Evolutionary conservation across 768 basidiomycete species (phyloP).

Genomic region (Pleurotus giganteus): DNA sequence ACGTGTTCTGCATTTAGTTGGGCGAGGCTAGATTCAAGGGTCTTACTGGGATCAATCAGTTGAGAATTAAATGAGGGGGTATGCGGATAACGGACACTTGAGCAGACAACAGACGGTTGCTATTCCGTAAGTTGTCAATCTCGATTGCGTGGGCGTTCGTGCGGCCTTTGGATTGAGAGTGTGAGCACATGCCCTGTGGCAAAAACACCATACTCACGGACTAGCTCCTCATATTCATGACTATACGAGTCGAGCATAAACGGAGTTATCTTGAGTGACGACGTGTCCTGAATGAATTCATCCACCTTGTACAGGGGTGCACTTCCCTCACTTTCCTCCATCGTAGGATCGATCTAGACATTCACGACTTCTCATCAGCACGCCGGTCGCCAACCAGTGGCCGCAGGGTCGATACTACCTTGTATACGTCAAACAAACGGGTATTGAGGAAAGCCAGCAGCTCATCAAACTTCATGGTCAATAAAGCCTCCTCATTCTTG

Average conservation of each 20-base stretch:
- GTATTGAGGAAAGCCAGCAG: constrained; percentile 82
- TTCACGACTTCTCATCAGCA: neutral
- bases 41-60: constrained; percentile 51
- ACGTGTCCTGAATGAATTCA: constrained; percentile 85
- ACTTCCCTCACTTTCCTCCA: constrained; percentile 23
- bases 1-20: constrained; percentile 85
- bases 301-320: constrained; percentile 61
- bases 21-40: constrained; percentile 73
- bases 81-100: constrained; percentile 65
- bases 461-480: constrained; percentile 88
- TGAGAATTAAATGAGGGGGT: constrained; percentile 5
- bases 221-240: constrained; percentile 83
- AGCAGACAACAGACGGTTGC: constrained; percentile 68
- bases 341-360: constrained; percentile 25
- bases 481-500: constrained; percentile 80
- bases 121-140: constrained; percentile 78
- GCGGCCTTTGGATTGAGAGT: neutral
- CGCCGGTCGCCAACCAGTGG: neutral
- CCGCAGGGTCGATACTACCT: constrained; percentile 30
- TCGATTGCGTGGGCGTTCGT: constrained; percentile 59
- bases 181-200: neutral
- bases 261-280: constrained; percentile 84
- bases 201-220: constrained; percentile 34
- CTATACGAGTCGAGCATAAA: constrained; percentile 93
- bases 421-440: constrained; percentile 81